Base-by-base conservation (phyloP, 1,139 yeast species). In the Debaryomycetaceae sp. region DNA sequence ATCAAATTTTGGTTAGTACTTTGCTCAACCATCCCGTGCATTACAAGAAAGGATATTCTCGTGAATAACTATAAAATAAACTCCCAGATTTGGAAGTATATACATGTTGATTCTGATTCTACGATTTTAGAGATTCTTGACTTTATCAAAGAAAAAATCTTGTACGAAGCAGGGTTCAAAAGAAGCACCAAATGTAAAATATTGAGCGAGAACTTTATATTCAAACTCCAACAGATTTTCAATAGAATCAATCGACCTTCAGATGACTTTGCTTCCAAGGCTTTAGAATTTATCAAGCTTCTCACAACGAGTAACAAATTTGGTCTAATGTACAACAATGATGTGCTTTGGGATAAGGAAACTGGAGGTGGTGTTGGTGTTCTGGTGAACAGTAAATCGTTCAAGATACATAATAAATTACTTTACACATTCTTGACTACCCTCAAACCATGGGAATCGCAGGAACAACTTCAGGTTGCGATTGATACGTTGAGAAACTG, bases 401-500 rank as follows among this genome's bases (percentile, higher is more conserved):
- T 82, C 64, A 78, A 69, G 51, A 69, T 85, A 34, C 75, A 83
- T 54, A 91, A 91, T 60, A 84, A 84, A 55, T 69, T 85, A 34
- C 63, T 90, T 4, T 82, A 81, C 54, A 76, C 83, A 2, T 64
- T 89, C 6, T 59, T 89, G 23, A 81, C 82, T 7, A 69, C 75
- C 24, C 70, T 91, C 51, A 88, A 87, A 56, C 95, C 97, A 0
- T 85, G 93, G 88, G 91, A 87, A 50, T 84, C 86, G 49, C 75
- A 75, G 14, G 53, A 66, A 33, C 95, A 89, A 54, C 69, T 84
- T 46, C 75, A 76, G 34, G 70, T 86, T 24, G 77, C 77, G 1
- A 57, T 80, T 7, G 60, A 66, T n/a, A 75, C 86, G 14, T 65
- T 91, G 38, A 49, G 63, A 2, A 57, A 69, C 33, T 73, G 81